Base-by-base conservation (phyloP, 176 grass and related monocot genomes). In the Avena eriantha region DNA sequence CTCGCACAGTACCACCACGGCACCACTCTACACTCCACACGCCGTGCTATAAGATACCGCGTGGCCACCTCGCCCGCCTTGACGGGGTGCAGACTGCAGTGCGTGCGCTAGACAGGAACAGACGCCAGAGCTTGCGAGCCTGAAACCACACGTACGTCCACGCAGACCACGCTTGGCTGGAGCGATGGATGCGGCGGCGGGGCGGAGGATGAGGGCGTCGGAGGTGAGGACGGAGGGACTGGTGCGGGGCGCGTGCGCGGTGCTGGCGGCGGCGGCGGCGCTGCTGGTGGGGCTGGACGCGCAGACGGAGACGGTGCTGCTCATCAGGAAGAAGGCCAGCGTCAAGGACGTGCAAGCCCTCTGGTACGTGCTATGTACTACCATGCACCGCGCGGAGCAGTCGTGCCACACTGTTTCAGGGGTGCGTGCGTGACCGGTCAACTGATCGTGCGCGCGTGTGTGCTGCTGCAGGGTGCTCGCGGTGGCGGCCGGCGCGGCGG, bases 311-410 rank as follows among this genome's bases (percentile, higher is more conserved):
- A 90, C 82, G 3, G 90, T 94, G 18, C 24, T 98, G 14, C 88
- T 98, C 74, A 0, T 94, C 68, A 19, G 53, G 45, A 95, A 64
- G 82, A 95, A 85, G 54, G 93, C 96, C 54, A 91, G 88, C 23
- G 88, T 78, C 63, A 98, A 73, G 86, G 92, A 96, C 85, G 83
- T 98, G 43, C 78, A 94, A 43, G 93, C 92, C 0, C 87, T 98
- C 66, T 94, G 96, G 96, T 95, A 66, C 39, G 51, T 36, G 7
- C 5, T 29, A 29, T n/a, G 35, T 36, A 36, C 4, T 39, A 39
- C 5, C 36, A 39, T 39, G 36, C 7, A 39, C 18, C 12, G 10
- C 48, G n/a, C n/a, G n/a, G n/a, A n/a, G n/a, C n/a, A n/a, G n/a
- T n/a, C n/a, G n/a, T n/a, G n/a, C n/a, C n/a, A n/a, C n/a, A n/a